Conservation (phyloP, 441 rosid genomes). For the Populus hybrid region DNA sequence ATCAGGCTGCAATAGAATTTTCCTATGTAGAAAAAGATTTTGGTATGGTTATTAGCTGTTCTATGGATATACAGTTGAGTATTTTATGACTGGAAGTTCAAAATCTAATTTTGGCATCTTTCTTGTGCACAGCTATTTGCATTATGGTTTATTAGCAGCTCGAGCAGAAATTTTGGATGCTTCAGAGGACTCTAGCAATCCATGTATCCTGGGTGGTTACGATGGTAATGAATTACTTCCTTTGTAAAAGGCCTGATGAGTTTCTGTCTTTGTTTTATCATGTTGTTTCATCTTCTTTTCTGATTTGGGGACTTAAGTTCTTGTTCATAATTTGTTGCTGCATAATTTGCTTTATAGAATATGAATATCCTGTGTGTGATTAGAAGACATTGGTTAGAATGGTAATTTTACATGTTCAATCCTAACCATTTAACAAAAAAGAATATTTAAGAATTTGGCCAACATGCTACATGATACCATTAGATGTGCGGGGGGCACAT, state of each 20-base stretch:
- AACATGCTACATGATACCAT: neutral
- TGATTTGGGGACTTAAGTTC: neutral
- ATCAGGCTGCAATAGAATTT: neutral
- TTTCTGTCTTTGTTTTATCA: neutral
- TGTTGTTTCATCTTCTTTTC: neutral
- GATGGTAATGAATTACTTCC: constrained; percentile 41
- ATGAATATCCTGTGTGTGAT: neutral
- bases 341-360: neutral
- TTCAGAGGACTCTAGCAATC: constrained; percentile 61
- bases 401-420: neutral
- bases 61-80: neutral
- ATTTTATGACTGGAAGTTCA: constrained; percentile 2
- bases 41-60: neutral
- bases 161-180: constrained; percentile 82
- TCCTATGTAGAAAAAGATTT: constrained; percentile 2
- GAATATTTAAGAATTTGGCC: neutral
- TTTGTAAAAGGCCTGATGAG: neutral
- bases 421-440: neutral
- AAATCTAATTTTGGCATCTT: constrained; percentile 21
- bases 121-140: constrained; percentile 67
- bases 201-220: constrained; percentile 73
- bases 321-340: neutral
- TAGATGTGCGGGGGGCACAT: neutral
- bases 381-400: neutral
- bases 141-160: constrained; percentile 90